phyloP scores from a whole-genome alignment of 139 green algal species.

The Microglena sp. region DNA sequence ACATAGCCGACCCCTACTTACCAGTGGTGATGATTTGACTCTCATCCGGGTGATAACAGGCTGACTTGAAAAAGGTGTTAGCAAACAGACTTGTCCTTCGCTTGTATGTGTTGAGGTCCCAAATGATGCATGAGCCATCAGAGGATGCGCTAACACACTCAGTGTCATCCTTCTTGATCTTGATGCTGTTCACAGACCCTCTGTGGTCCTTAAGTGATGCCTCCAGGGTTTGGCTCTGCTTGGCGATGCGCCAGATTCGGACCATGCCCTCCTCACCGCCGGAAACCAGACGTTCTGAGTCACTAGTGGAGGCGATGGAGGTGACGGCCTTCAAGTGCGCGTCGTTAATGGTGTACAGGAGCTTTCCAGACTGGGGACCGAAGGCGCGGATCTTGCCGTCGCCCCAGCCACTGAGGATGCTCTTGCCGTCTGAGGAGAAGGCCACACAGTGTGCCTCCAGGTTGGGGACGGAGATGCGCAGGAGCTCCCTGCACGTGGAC shows the following conservation, averaged over 20 bases:
- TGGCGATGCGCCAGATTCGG: constrained; percentile 59
- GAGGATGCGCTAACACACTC: constrained; percentile 61
- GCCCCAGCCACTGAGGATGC: constrained; percentile 63
- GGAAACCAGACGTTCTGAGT: constrained; percentile 48
- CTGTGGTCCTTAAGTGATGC: constrained; percentile 84
- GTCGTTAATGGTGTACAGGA: constrained; percentile 73
- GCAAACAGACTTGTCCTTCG: constrained; percentile 57
- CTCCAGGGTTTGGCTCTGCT: constrained; percentile 48
- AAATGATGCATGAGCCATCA: constrained; percentile 82
- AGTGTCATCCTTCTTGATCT: constrained; percentile 37
- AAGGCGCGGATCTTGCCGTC: constrained; percentile 78
- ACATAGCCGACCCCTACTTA: too few relatives aligned
- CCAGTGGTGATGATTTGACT: constrained; percentile 55
- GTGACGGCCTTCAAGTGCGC: constrained; percentile 68
- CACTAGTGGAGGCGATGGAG: constrained; percentile 50
- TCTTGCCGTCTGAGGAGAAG: constrained; percentile 59
- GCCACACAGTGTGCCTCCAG: constrained; percentile 66
- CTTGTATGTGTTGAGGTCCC: constrained; percentile 67
- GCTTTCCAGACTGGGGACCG: constrained; percentile 66
- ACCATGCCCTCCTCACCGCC: constrained; percentile 55
- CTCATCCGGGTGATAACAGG: constrained; percentile 71
- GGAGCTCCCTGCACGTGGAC: constrained; percentile 61
- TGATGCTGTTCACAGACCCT: constrained; percentile 61
- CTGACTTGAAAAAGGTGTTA: constrained; percentile 70
- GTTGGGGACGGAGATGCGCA: constrained; percentile 68